Base-by-base conservation (phyloP, 495 filamentous ascomycete genomes). In the Aspergillus cavernicola region DNA sequence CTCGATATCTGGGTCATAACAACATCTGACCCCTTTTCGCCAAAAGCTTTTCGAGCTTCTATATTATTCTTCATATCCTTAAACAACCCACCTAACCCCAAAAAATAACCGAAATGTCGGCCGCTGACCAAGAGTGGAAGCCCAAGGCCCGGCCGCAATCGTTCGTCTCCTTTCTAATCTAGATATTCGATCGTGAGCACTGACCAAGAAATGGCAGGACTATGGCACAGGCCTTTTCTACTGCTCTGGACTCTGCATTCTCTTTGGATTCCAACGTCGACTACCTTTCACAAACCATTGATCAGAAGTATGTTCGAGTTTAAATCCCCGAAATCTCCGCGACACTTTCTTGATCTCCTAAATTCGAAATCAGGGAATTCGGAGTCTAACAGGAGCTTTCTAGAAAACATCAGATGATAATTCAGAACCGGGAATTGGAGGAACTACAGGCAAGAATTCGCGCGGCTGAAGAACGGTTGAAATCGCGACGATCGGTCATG, bases 241-340 rank as follows among this genome's bases (percentile, higher is more conserved):
- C 85, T 20, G 87, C 88, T 63, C 79, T 97, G 48, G 88, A 95
- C 72, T 88, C 90, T 67, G 85, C 91, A 55, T 97, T 97, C 68
- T 80, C 85, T 58, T 84, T 93, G 60, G 87, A 95, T 58, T 87
- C 85, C 62, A 83, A 83, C 58, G 72, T 96, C 53, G 83, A 87
- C 60, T 80, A 88, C 53, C 79, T 97, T 19, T 81, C 86, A 50
- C 80, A 86, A 60, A 82, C 84, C 50, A 82, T 95, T 37, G 84
- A 95, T 65, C 83, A 89, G 67, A 92, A 92, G 92, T 97, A 78
- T 65, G 85, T 66, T 35, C 6, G n/a, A n/a, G n/a, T n/a, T n/a
- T n/a, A n/a, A n/a, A n/a, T n/a, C n/a, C n/a, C n/a, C n/a, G n/a
- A n/a, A n/a, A n/a, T n/a, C n/a, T n/a, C n/a, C n/a, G n/a, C n/a